Evolutionary conservation across 306 rosid species (phyloP), one percentile per base, ranked within the genome.

Genomic region (Datisca glomerata): DNA sequence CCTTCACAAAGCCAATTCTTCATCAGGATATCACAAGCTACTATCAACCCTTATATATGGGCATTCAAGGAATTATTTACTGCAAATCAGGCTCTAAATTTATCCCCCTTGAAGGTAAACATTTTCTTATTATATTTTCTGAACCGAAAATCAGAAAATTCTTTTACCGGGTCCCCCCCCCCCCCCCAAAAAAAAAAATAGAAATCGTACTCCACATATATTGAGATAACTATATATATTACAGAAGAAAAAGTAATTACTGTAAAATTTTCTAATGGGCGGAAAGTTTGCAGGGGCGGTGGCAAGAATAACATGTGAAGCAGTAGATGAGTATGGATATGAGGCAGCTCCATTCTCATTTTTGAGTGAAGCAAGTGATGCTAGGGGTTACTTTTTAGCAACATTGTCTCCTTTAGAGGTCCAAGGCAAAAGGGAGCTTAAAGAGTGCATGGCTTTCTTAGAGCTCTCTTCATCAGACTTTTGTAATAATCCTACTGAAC

Each of bases 41-140:
- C n/a, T n/a, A n/a, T n/a, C n/a, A n/a, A n/a, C n/a, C n/a, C n/a
- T n/a, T n/a, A n/a, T n/a, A n/a, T n/a, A 40, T 81, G 28, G 93
- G 45, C 13, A 49, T 77, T 53, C 70, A 81, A 55, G 93, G 86
- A n/a, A 33, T 81, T 54, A 74, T 68, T 24, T 75, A 71, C 25
- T 68, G 73, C 67, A 74, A 63, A 69, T 57, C 60, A 13, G 64
- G 46, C 52, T 39, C 65, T 4, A 52, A 69, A 57, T 48, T 60
- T 60, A 47, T 41, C 32, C 73, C 84, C 0, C 61, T 81, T 11
- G 71, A 68, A 71, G 84, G 81, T 67, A n/a, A n/a, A n/a, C n/a
- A n/a, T n/a, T n/a, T n/a, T n/a, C n/a, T n/a, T n/a, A n/a, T n/a
- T n/a, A n/a, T n/a, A n/a, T n/a, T n/a, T n/a, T n/a, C n/a, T n/a